Percentiles rank a stretch among this genome's conserved stretches.
Conservation (phyloP, 331 rosid genomes). For the Dryas integrifolia region DNA sequence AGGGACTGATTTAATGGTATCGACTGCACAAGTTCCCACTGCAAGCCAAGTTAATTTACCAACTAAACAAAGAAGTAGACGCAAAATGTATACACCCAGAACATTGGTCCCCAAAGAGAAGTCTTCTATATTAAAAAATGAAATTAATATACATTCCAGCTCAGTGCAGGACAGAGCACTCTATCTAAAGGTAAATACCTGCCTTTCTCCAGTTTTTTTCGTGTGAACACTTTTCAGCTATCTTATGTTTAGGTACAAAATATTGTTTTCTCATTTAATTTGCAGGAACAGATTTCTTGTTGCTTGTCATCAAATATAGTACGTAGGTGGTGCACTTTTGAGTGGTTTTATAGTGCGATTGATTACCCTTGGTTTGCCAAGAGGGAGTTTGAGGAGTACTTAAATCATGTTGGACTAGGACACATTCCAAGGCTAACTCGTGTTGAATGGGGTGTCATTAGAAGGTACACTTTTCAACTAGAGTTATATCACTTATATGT, state of each 20-base stretch:
- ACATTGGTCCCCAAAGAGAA: conserved; percentile 40
- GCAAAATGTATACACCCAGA: conserved; percentile 50
- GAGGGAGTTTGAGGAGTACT: conserved; percentile 85
- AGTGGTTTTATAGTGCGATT: conserved; percentile 91
- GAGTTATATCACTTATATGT: not conserved
- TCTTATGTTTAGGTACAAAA: conserved; percentile 3
- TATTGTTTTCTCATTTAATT: conserved; percentile 22
- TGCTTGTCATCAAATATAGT: conserved; percentile 63
- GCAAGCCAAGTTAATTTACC: conserved; percentile 41
- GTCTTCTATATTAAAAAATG: conserved; percentile 36
- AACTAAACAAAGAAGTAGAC: conserved; percentile 50
- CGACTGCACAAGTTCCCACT: conserved; percentile 43
- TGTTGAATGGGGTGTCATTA: conserved; percentile 80
- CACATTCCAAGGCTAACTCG: conserved; percentile 80
- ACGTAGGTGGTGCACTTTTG: conserved; percentile 79
- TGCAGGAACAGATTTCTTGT: conserved; percentile 67
- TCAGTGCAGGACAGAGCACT: conserved; percentile 34
- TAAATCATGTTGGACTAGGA: conserved; percentile 88
- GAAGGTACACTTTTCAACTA: conserved; percentile 49
- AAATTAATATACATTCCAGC: conserved; percentile 38
- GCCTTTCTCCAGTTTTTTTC: conserved; percentile 6
- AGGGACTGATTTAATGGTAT: conserved; percentile 30
- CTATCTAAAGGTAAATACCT: conserved; percentile 40
- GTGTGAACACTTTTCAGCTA: not conserved
- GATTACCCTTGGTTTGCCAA: conserved; percentile 93